Evolutionary conservation across 495 filamentous ascomycete species (phyloP).

Genomic region (Filosporella fistucella): DNA sequence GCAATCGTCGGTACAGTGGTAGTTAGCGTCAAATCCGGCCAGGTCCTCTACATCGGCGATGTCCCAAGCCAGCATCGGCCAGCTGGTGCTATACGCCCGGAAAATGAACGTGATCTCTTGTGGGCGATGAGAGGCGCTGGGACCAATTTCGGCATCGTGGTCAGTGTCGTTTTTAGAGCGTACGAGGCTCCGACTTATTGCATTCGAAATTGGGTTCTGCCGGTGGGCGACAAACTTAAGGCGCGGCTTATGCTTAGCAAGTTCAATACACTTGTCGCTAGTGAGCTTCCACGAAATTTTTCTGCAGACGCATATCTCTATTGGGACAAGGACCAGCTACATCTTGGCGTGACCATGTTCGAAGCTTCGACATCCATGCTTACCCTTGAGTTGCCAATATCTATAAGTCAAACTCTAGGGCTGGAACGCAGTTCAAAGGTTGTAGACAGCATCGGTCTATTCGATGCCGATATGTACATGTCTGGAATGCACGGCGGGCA

Average conservation of each 20-base stretch:
- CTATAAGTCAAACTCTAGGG: conserved; percentile 30
- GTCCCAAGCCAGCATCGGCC: conserved; percentile 47
- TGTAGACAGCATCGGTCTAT: conserved; percentile 47
- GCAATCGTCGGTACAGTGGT: conserved; percentile 54
- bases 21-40: conserved; percentile 48
- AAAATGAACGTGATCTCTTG: conserved; percentile 49
- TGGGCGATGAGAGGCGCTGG: conserved; percentile 61
- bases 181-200: conserved; percentile 38
- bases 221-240: conserved; percentile 35
- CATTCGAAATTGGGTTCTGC: conserved; percentile 46
- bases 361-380: conserved; percentile 32
- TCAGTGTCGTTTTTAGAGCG: conserved; percentile 53
- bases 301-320: conserved; percentile 58
- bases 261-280: conserved; percentile 40
- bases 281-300: conserved; percentile 35
- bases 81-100: conserved; percentile 36
- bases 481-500: conserved; percentile 57
- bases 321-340: conserved; percentile 40
- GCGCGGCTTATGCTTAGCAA: conserved; percentile 32
- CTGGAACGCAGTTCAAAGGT: conserved; percentile 29
- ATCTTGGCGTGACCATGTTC: conserved; percentile 51
- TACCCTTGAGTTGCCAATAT: conserved; percentile 22
- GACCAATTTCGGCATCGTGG: conserved; percentile 59
- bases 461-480: conserved; percentile 60
- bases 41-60: conserved; percentile 43